Evolutionary conservation across 2,329 filamentous ascomycete species (phyloP).

Genomic region (Dactylellina haptotyla): DNA sequence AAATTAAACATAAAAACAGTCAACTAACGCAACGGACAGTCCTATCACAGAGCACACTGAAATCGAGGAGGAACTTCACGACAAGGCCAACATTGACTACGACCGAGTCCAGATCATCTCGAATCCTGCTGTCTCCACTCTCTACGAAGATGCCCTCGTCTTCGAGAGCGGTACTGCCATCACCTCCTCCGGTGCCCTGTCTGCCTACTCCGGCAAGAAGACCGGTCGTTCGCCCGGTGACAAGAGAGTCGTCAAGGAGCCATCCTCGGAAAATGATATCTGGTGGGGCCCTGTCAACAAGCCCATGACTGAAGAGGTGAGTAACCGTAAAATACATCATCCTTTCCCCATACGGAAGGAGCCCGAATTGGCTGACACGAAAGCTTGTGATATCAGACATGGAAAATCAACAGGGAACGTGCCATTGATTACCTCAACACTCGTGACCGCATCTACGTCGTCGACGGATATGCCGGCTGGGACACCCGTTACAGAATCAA

Average conservation of each 20-base stretch:
- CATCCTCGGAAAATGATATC: conserved; percentile 85
- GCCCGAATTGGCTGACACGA: conserved; percentile 27
- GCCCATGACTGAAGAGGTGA: conserved; percentile 96
- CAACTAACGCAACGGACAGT: conserved; percentile 64
- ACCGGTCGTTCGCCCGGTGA: conserved; percentile 95
- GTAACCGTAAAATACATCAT: conserved; percentile 60
- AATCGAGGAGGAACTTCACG: conserved; percentile 95
- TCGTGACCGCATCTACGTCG: conserved; percentile 96
- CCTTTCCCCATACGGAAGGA: conserved; percentile 10
- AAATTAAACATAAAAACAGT: conserved; percentile 58
- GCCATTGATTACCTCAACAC: conserved; percentile 99
- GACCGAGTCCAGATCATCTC: conserved; percentile 94
- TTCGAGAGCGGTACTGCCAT: conserved; percentile 98
- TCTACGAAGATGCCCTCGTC: conserved; percentile 98
- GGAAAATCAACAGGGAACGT: conserved; percentile 99
- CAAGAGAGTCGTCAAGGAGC: conserved; percentile 96
- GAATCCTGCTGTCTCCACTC: conserved; percentile 92
- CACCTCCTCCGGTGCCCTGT: conserved; percentile 92
- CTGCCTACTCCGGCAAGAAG: conserved; percentile 97
- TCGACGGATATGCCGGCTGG: conserved; percentile 98
- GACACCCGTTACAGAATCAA: conserved; percentile 97
- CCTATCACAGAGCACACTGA: conserved; percentile 90
- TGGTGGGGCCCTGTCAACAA: conserved; percentile 99
- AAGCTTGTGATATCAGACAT: conserved; percentile 73
- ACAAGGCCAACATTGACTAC: conserved; percentile 98